Evolutionary conservation across 2,329 filamentous ascomycete species (phyloP), one percentile per base, ranked within the genome.

Genomic region (Aspergillus tanneri): DNA sequence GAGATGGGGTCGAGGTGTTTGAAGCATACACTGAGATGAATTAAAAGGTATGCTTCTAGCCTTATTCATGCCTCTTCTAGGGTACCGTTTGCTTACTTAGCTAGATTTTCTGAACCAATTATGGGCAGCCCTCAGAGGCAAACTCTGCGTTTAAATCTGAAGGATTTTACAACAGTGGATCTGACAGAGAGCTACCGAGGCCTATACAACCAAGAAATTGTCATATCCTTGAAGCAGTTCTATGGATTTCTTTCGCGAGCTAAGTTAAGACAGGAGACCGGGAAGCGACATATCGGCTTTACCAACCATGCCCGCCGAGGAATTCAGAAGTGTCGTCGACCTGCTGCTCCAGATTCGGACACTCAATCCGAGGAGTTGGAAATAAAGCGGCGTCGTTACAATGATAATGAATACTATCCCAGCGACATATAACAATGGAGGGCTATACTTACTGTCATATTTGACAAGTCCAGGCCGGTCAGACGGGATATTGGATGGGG

Each of bases 281-380:
- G 21, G 18, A 18, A 37, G 21, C 16, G 35, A 37, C 35, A 21
- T 21, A 23, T 23, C 5, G 35, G 35, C 18, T 37, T 18, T 37
- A 37, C 12, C 35, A 37, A 21, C 21, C 5, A 12, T 23, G 21
- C 21, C 11, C 35, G 35, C 35, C 35, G 14, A 16, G 35, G 35
- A 18, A 18, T n/a, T 37, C 35, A n/a, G 35, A 37, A 37, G 35
- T 10, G 35, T 37, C 35, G 35, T 18, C 35, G 35, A 37, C n/a
- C 35, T 4, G 35, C 21, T 19, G 21, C 35, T 37, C 35, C 35
- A n/a, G 35, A 37, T 11, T 37, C 18, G 16, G 16, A 37, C 35
- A 19, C 35, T 16, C 35, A 21, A 37, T 37, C 35, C 12, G 35
- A 37, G 35, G n/a, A 37, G 16, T n/a, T n/a, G n/a, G 35, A n/a